These are phyloP conservation scores for Lichenothelia convexa DNA, from an alignment of 495 filamentous ascomycete genomes.

Conservation along the genomic window DNA sequence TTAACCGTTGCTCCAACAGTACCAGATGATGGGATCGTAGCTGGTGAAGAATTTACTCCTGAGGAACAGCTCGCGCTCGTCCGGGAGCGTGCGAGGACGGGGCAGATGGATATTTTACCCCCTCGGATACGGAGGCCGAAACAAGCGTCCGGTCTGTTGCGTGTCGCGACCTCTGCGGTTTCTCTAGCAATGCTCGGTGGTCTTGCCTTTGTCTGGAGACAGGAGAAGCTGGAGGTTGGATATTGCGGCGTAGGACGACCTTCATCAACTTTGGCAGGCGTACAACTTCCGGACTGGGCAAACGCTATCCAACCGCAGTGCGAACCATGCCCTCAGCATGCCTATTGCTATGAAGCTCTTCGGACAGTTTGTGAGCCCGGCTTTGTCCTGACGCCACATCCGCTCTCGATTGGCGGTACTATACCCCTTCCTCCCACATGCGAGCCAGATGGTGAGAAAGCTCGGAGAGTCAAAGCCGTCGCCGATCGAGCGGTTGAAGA, in stretches of 20 bases:
- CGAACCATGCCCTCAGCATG: slow-evolving; percentile 82
- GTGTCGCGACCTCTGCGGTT: slow-evolving; percentile 47
- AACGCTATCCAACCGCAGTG: slow-evolving; percentile 57
- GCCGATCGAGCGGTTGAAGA: slow-evolving; percentile 78
- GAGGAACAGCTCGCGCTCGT: slow-evolving; percentile 67
- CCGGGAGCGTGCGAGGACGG: slow-evolving; percentile 34
- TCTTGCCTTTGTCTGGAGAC: slow-evolving; percentile 69
- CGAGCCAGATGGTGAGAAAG: slow-evolving; percentile 86
- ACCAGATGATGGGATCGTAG: slow-evolving; percentile 25
- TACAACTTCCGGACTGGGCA: slow-evolving; percentile 34
- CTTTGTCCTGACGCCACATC: slow-evolving; percentile 72
- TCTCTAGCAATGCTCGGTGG: slow-evolving; percentile 45
- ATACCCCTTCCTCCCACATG: slow-evolving; percentile 82
- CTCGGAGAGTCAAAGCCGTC: slow-evolving; percentile 66
- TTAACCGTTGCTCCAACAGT: slow-evolving; percentile 26
- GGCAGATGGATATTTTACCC: slow-evolving; percentile 18
- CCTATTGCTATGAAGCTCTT: slow-evolving; percentile 66
- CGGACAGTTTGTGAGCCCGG: slow-evolving; percentile 66
- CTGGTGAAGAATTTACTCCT: slow-evolving; percentile 82
- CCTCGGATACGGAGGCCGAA: slow-evolving; percentile 10
- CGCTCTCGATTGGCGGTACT: slow-evolving; percentile 60
- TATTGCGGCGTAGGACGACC: slow-evolving; percentile 77
- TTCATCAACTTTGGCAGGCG: slow-evolving; percentile 17
- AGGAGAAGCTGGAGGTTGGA: slow-evolving; percentile 85
- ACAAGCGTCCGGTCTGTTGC: slow-evolving; percentile 12